Evolutionary conservation across 768 basidiomycete genomes (phyloP).

Genomic region (Leccinellum luteum): DNA sequence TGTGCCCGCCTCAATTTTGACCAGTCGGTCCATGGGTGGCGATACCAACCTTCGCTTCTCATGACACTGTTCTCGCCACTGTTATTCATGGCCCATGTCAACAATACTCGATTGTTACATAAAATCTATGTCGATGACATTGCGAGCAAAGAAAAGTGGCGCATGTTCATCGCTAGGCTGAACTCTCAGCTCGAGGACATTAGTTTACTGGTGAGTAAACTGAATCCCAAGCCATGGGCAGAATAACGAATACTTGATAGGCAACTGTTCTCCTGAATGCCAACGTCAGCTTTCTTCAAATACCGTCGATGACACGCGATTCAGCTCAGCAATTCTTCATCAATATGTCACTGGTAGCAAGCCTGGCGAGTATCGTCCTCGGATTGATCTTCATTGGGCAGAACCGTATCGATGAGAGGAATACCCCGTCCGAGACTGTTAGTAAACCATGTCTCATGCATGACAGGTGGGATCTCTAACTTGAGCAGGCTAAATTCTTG

Average conservation of each 20-base stretch:
- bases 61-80: slow-evolving; percentile 40
- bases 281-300: slow-evolving; percentile 58
- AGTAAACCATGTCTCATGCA: background rate
- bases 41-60: slow-evolving; percentile 31
- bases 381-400: slow-evolving; percentile 42
- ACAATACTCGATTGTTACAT: slow-evolving; percentile 43
- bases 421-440: slow-evolving; percentile 16
- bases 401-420: slow-evolving; percentile 33
- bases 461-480: background rate
- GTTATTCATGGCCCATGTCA: slow-evolving; percentile 49
- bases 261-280: slow-evolving; percentile 55
- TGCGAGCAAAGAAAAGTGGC: slow-evolving; percentile 42
- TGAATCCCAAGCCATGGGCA: background rate
- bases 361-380: slow-evolving; percentile 42
- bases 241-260: slow-evolving; percentile 25
- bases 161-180: slow-evolving; percentile 41
- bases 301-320: slow-evolving; percentile 30
- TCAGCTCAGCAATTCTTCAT: slow-evolving; percentile 37
- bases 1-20: slow-evolving; percentile 39
- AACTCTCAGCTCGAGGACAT: slow-evolving; percentile 51
- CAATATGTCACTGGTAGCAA: slow-evolving; percentile 43
- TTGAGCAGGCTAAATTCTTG: slow-evolving; percentile 11
- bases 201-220: slow-evolving; percentile 46
- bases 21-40: slow-evolving; percentile 30
- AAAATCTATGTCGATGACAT: slow-evolving; percentile 50